Percentiles rank a stretch among this genome's conserved stretches.
phyloP scores from a whole-genome alignment of 176 grass and related monocot genomes.

The Rhipidocladum racemiflorum region DNA sequence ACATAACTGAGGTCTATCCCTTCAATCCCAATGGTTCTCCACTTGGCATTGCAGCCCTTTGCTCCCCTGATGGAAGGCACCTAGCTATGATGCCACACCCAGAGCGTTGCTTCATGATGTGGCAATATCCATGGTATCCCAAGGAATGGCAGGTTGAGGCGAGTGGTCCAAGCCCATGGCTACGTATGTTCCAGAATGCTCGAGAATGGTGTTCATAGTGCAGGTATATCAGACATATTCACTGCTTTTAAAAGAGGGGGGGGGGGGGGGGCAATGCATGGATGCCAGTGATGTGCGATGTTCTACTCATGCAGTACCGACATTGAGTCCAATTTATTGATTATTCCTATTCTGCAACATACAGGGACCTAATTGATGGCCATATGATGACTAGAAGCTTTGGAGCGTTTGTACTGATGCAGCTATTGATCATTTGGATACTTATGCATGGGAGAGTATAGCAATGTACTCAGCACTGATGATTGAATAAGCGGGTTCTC shows the following conservation, averaged over 20 bases:
- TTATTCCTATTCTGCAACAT: background rate
- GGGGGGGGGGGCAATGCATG: no score
- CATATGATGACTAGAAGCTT: background rate
- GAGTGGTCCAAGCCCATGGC: conserved; percentile 77
- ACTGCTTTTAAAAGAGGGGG: no score
- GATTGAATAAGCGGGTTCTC: background rate
- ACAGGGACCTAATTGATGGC: background rate
- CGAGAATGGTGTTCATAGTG: conserved; percentile 68
- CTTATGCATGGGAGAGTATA: background rate
- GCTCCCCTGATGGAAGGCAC: conserved; percentile 87
- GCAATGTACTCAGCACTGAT: background rate
- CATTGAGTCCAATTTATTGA: background rate
- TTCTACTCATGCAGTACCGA: background rate
- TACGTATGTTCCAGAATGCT: conserved; percentile 91
- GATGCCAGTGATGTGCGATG: background rate
- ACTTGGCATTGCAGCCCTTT: conserved; percentile 72
- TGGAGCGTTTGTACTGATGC: background rate
- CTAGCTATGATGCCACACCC: conserved; percentile 97
- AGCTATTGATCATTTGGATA: background rate
- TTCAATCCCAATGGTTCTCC: conserved; percentile 97
- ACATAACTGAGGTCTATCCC: conserved; percentile 68
- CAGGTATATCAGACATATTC: background rate
- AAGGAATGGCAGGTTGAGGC: conserved; percentile 79
- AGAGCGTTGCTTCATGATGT: conserved; percentile 96
- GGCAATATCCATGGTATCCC: conserved; percentile 94